A percentile compares a stretch with the other conserved stretches of the same genome.
These are phyloP conservation scores for Xylaria grammica DNA, from an alignment of 495 filamentous ascomycete species.

Conservation along the genomic window DNA sequence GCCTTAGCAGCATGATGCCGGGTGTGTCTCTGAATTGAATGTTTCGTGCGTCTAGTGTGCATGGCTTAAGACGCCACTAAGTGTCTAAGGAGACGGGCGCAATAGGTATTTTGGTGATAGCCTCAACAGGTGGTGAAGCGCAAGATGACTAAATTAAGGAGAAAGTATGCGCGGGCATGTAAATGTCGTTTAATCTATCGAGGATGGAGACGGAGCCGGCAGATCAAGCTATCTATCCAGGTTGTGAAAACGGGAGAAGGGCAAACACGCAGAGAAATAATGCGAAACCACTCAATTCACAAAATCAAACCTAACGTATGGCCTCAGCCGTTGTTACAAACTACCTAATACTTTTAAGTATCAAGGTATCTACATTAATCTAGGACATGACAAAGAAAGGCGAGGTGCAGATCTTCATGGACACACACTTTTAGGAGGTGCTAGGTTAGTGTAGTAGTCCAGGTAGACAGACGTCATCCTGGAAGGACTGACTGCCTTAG, in stretches of 20 bases:
- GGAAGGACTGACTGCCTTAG: too few species aligned
- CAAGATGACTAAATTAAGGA: background rate
- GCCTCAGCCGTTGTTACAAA: background rate
- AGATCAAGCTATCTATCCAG: background rate
- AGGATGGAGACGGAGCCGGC: background rate
- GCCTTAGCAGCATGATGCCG: constrained; percentile 37
- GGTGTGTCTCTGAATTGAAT: background rate
- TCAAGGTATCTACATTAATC: too few species aligned
- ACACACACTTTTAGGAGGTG: too few species aligned
- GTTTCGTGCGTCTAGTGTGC: constrained; percentile 27
- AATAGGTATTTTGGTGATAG: background rate
- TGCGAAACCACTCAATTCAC: background rate
- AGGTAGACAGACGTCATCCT: too few species aligned
- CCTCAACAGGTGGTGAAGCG: background rate
- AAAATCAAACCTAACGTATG: background rate
- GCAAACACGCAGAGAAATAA: background rate
- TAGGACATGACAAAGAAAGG: too few species aligned
- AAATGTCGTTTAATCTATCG: background rate
- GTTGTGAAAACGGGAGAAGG: background rate
- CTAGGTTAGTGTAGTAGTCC: too few species aligned
- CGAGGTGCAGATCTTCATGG: too few species aligned
- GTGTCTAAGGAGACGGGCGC: background rate
- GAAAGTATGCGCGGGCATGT: background rate
- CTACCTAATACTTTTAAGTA: too few species aligned
- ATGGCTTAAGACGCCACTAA: constrained; percentile 22